Conservation (phyloP, 2,329 filamentous ascomycete genomes). For the Arthrobotrys iridis region DNA sequence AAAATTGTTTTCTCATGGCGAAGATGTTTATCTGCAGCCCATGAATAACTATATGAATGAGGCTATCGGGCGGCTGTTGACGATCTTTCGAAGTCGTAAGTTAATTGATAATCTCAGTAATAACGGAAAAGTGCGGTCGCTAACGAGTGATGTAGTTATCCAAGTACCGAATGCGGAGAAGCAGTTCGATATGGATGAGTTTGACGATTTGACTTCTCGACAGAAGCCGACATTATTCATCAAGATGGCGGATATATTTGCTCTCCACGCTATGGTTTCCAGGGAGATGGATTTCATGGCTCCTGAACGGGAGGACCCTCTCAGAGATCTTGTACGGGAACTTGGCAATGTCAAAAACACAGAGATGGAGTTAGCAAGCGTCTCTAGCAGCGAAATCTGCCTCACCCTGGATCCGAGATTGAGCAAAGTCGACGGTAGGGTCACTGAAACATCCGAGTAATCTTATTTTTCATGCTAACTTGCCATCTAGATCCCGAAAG, state of each 20-base stretch:
- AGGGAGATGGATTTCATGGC: slow-evolving; percentile 81
- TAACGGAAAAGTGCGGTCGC: slow-evolving; percentile 39
- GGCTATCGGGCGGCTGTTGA: slow-evolving; percentile 79
- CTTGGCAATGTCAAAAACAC: slow-evolving; percentile 96
- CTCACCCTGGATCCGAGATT: slow-evolving; percentile 90
- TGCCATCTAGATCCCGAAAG: slow-evolving; percentile 79
- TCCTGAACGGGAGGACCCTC: slow-evolving; percentile 81
- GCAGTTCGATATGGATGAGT: slow-evolving; percentile 98
- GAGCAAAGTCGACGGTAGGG: slow-evolving; percentile 78
- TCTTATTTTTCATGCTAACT: slow-evolving; percentile 56
- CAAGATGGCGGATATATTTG: slow-evolving; percentile 97
- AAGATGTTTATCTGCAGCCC: slow-evolving; percentile 94
- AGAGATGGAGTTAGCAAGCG: slow-evolving; percentile 88
- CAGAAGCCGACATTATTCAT: slow-evolving; percentile 99
- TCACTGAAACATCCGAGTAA: neutral
- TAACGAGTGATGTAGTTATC: slow-evolving; percentile 70
- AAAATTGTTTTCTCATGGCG: slow-evolving; percentile 81
- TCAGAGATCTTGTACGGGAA: slow-evolving; percentile 91
- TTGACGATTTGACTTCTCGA: slow-evolving; percentile 95
- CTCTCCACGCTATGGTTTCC: slow-evolving; percentile 88
- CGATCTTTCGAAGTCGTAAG: slow-evolving; percentile 65
- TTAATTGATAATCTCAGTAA: neutral
- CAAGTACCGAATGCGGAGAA: slow-evolving; percentile 85
- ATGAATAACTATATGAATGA: slow-evolving; percentile 91
- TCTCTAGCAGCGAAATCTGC: slow-evolving; percentile 87